phyloP scores from a whole-genome alignment of 176 grass and related monocot genomes.

The Aegilops tauschii region DNA sequence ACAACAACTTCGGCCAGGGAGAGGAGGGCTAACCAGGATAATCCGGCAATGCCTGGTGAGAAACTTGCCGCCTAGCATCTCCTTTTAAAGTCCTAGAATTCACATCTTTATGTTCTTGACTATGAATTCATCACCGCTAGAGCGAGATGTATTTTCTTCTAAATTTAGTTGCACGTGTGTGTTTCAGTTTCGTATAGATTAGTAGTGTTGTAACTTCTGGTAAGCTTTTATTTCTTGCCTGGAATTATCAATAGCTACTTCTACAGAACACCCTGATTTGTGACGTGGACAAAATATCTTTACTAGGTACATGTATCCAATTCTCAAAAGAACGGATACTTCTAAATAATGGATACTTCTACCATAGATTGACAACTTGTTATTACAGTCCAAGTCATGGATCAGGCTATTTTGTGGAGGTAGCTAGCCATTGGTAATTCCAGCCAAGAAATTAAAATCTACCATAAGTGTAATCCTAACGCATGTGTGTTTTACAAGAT shows the following conservation, averaged over 20 bases:
- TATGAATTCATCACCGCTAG: not conserved
- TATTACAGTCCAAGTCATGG: too few relatives aligned
- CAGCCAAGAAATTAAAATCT: too few relatives aligned
- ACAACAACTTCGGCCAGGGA: not conserved
- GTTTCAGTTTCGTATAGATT: not conserved
- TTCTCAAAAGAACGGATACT: too few relatives aligned
- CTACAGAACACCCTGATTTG: not conserved
- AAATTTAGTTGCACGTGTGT: not conserved
- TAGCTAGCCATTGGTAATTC: too few relatives aligned
- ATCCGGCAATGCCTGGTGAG: not conserved
- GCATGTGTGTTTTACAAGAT: too few relatives aligned
- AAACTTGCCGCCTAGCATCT: slow-evolving; percentile 11
- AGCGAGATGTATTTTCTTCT: not conserved
- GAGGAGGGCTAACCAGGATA: slow-evolving; percentile 7
- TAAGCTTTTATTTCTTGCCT: not conserved
- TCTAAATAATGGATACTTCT: too few relatives aligned
- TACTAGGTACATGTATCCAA: too few relatives aligned
- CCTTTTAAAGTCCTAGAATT: not conserved
- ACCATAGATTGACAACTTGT: too few relatives aligned
- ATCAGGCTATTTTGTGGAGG: too few relatives aligned
- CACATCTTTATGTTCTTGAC: not conserved
- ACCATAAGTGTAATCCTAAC: too few relatives aligned
- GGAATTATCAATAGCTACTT: not conserved
- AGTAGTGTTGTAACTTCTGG: too few relatives aligned
- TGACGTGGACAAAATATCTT: not conserved